A percentile compares a stretch with the other conserved stretches of the same genome.
Evolutionary conservation across 345 rosid species (phyloP).

Genomic region (Corymbia maculata): DNA sequence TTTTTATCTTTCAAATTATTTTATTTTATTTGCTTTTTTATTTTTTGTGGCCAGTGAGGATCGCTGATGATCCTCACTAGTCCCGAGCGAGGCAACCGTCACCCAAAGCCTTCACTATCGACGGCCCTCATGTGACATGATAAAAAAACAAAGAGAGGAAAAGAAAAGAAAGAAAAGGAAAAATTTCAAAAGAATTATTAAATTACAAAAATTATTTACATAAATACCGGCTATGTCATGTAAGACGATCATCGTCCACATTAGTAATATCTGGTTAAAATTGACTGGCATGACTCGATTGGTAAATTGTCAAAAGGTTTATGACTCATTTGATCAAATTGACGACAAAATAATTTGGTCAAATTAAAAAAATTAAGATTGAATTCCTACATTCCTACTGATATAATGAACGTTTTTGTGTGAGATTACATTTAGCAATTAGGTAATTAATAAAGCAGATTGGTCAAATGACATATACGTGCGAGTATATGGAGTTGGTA

Average conservation of each 20-base stretch:
- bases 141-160: no score
- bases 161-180: background rate
- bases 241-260: rapidly evolving
- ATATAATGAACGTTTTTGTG: background rate
- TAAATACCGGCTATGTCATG: rapidly evolving
- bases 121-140: background rate
- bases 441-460: background rate
- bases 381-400: rapidly evolving
- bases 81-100: no score
- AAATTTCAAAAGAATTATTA: background rate
- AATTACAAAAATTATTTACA: background rate
- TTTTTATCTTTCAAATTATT: background rate
- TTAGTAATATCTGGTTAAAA: background rate
- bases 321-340: background rate
- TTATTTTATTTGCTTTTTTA: rapidly evolving
- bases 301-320: background rate
- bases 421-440: background rate
- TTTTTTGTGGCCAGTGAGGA: background rate
- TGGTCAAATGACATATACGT: background rate
- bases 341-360: no score
- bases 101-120: no score
- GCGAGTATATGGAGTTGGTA: background rate
- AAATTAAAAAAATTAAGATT: rapidly evolving
- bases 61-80: no score
- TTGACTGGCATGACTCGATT: rapidly evolving